phyloP scores from a whole-genome alignment of 345 rosid genomes.

The Chamaenerion angustifolium region DNA sequence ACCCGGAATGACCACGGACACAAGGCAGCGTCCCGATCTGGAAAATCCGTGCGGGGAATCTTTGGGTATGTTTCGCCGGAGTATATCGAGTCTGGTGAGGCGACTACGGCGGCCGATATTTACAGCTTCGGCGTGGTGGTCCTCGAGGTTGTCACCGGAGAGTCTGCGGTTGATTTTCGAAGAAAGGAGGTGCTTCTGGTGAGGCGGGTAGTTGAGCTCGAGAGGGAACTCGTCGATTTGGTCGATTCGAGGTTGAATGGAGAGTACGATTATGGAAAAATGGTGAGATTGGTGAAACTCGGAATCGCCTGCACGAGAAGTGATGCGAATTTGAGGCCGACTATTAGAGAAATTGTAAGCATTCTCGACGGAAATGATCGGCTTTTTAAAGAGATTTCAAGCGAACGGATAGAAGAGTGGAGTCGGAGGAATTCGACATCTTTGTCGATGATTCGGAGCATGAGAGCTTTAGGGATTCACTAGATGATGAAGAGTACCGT shows the following conservation, averaged over 20 bases:
- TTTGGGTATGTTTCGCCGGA: conserved; percentile 95
- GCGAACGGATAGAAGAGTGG: conserved; percentile 56
- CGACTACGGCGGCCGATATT: conserved; percentile 67
- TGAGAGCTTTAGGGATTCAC: conserved; percentile 83
- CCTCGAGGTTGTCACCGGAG: conserved; percentile 83
- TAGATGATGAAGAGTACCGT: too few relatives aligned
- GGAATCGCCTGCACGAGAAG: conserved; percentile 80
- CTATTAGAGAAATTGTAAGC: conserved; percentile 68
- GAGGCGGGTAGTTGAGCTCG: conserved; percentile 36
- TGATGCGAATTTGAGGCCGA: conserved; percentile 56
- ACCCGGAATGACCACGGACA: conserved; percentile 69
- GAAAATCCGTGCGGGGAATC: conserved; percentile 68
- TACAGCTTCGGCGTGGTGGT: conserved; percentile 84
- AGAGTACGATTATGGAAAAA: conserved; percentile 32
- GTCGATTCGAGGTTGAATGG: conserved; percentile 41
- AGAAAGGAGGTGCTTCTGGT: conserved; percentile 64
- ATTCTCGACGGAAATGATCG: conserved; percentile 73
- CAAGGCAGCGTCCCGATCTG: conserved; percentile 24
- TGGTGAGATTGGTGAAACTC: conserved; percentile 41
- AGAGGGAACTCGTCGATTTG: conserved; percentile 40
- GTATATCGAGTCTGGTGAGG: conserved; percentile 78
- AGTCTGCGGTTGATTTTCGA: conserved; percentile 71
- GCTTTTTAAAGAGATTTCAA: conserved; percentile 20
- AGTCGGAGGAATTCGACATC: conserved; percentile 39
- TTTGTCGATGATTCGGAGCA: conserved; percentile 50